Base-by-base conservation (phyloP, 73 alveolate genomes). In the Paramecium primaurelia region DNA sequence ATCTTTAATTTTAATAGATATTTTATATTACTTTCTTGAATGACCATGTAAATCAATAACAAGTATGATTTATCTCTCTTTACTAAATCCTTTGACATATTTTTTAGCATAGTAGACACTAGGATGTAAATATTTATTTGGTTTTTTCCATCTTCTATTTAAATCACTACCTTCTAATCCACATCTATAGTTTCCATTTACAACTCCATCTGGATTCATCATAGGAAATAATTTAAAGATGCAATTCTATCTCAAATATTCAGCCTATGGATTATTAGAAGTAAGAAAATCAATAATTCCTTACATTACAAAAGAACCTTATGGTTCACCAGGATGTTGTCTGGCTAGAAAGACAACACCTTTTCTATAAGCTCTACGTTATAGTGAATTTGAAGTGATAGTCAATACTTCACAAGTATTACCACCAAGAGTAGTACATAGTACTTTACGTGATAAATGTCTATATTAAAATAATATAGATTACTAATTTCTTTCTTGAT, bases 301-400 rank as follows among this genome's bases (percentile, higher is more conserved):
- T 87, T 96, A 54, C 97, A 96, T 94, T 96, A 95, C 93, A 73
- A 93, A 96, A 28, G 97, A 92, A 14, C 98, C 98, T 9, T 95
- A 88, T 1, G 98, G 94, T 64, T 97, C 99, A 16, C 99, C 99
- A 14, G 99, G 99, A 95, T 97, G 99, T 6, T 93, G 96, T 89
- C 99, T 89, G 1, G 97, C 93, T 0, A 96, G 60, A 30, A 95
- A 47, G 18, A 96, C 96, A 1, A 97, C 96, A 5, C 97, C 98
- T 88, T 96, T 94, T 77, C 97, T 93, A 14, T 93, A 69, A 9
- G 68, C 69, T 38, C 93, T 69, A 11, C 92, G 86, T 49, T 96
- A 77, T 37, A 92, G 25, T 18, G 86, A 69, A 84, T 93, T 95
- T 6, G 96, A 92, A 12, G 99, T 97, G 20, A 97, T 94, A 45